phyloP scores from a whole-genome alignment of 441 rosid species.

The Euphorbia celastroides region DNA sequence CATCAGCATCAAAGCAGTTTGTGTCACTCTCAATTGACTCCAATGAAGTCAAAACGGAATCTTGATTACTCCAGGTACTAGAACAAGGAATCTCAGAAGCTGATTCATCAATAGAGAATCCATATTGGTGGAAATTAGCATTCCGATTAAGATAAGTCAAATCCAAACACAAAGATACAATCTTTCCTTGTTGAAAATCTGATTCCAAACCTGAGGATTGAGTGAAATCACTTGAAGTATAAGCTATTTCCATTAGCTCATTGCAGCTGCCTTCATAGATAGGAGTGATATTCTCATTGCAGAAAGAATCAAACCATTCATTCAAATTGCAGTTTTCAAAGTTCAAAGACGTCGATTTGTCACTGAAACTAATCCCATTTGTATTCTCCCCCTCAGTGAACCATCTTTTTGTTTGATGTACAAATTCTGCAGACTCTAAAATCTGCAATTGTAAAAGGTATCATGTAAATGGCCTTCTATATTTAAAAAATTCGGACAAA shows the following conservation, averaged over 20 bases:
- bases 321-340: conserved; percentile 37
- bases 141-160: conserved; percentile 23
- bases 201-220: conserved; percentile 13
- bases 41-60: conserved; percentile 43
- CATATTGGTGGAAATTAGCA: conserved; percentile 17
- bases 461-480: not conserved
- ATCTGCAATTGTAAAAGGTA: conserved; percentile 36
- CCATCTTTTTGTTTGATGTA: conserved; percentile 47
- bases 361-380: conserved; percentile 23
- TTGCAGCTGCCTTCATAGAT: conserved; percentile 31
- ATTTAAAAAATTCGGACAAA: not conserved
- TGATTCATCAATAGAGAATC: conserved; percentile 19
- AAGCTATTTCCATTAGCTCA: conserved; percentile 39
- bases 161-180: conserved; percentile 19
- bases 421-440: conserved; percentile 49
- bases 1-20: conserved; percentile 49
- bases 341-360: conserved; percentile 26
- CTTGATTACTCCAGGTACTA: conserved; percentile 39
- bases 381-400: conserved; percentile 28
- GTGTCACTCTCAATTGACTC: conserved; percentile 30
- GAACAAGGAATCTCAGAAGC: conserved; percentile 31
- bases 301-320: conserved; percentile 53
- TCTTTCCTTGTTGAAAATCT: conserved; percentile 31
- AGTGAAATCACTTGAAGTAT: conserved; percentile 26
- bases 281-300: conserved; percentile 30